These are phyloP conservation scores for Phyllosticta capitalensis DNA, from an alignment of 2,329 filamentous ascomycete genomes.

Conservation along the genomic window DNA sequence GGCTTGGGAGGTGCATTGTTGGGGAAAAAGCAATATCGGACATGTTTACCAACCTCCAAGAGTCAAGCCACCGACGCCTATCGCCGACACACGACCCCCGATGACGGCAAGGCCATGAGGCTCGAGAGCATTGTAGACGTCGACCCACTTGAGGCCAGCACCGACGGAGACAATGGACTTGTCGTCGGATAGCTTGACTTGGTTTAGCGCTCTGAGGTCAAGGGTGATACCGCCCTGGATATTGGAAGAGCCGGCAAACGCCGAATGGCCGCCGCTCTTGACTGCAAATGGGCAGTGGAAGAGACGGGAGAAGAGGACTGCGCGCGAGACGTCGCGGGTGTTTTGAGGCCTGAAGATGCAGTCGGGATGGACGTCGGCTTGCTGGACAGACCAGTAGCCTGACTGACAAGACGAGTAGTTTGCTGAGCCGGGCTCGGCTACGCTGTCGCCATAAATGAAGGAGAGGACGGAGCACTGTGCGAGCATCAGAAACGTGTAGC, in stretches of 20 bases:
- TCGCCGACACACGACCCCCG: constrained; percentile 22
- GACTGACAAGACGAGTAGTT: constrained; percentile 18
- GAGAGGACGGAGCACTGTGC: constrained; percentile 19
- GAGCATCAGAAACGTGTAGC: not conserved
- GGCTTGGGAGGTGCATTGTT: not conserved
- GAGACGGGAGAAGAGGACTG: constrained; percentile 11
- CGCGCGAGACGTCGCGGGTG: constrained; percentile 10
- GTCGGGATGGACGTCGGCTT: constrained; percentile 17
- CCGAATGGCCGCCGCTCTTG: constrained; percentile 36
- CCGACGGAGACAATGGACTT: constrained; percentile 19
- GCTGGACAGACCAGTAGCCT: constrained; percentile 22
- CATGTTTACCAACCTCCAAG: constrained; percentile 21
- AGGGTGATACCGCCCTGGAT: constrained; percentile 36
- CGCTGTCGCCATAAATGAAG: constrained; percentile 16
- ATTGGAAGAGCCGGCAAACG: constrained; percentile 31
- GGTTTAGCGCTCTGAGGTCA: constrained; percentile 27
- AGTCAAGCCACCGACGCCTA: constrained; percentile 26
- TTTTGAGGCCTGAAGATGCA: constrained; percentile 19
- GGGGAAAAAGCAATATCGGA: constrained; percentile 15
- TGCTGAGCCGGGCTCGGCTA: constrained; percentile 13
- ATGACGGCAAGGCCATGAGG: constrained; percentile 17
- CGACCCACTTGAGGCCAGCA: constrained; percentile 23
- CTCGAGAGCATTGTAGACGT: constrained; percentile 22
- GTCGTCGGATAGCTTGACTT: constrained; percentile 19
- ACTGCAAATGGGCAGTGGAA: constrained; percentile 32